Percentiles rank a stretch among this genome's conserved stretches.
Conservation (phyloP, 1,139 yeast genomes). For the Kurtzmaniella quercitrusa region DNA sequence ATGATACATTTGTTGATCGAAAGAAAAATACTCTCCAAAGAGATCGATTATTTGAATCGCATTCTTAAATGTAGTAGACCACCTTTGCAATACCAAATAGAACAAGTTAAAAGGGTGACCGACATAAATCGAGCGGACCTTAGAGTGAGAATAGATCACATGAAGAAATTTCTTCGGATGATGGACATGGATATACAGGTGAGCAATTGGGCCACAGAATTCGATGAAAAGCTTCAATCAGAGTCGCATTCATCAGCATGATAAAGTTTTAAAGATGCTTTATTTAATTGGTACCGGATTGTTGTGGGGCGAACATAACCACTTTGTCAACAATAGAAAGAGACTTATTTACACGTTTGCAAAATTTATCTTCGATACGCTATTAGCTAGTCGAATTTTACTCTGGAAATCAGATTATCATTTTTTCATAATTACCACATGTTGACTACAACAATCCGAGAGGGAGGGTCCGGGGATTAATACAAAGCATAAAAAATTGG, state of each 20-base stretch:
- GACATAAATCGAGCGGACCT: not conserved
- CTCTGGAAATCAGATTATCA: too few species aligned
- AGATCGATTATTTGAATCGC: not conserved
- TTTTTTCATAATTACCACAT: not conserved
- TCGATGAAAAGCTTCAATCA: not conserved
- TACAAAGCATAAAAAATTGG: too few species aligned
- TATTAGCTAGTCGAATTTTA: too few species aligned
- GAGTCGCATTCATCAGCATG: too few species aligned
- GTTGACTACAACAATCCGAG: not conserved
- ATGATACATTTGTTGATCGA: not conserved
- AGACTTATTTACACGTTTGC: too few species aligned
- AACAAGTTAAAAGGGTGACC: not conserved
- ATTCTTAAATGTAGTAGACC: not conserved
- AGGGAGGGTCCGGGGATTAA: conserved; percentile 1
- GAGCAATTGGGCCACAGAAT: not conserved
- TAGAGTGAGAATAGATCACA: not conserved
- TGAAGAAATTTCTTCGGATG: conserved; percentile 2
- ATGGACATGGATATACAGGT: conserved; percentile 1
- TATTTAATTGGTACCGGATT: too few species aligned
- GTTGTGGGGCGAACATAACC: conserved; percentile 1
- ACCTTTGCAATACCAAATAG: not conserved
- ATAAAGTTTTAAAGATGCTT: too few species aligned
- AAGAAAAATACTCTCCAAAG: not conserved
- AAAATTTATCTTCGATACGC: too few species aligned
- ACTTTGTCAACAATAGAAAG: too few species aligned